Evolutionary conservation across 306 rosid genomes (phyloP).

Genomic region (Mimosa pudica): DNA sequence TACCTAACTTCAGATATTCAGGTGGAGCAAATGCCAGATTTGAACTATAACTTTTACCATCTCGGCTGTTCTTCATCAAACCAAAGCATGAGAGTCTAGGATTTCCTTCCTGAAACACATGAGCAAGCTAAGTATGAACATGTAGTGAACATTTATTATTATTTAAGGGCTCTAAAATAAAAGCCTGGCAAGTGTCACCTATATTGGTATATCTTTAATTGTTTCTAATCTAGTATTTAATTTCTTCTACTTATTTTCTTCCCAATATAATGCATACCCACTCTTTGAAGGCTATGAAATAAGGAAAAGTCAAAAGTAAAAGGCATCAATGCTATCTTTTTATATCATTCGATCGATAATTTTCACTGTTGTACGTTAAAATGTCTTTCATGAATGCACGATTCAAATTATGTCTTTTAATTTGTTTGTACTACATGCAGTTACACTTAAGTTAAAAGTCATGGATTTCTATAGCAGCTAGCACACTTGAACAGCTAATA

Average conservation of each 20-base stretch:
- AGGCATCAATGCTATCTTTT: background rate
- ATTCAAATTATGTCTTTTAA: background rate
- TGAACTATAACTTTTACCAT: conserved; percentile 96
- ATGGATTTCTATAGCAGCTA: background rate
- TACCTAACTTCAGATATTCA: conserved; percentile 88
- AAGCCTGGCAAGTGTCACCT: background rate
- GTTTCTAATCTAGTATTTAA: background rate
- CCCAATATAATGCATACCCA: background rate
- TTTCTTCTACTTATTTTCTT: background rate
- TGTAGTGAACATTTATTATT: background rate
- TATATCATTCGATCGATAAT: too few relatives aligned
- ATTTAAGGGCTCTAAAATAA: background rate
- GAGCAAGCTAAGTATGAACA: background rate
- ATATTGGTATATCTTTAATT: background rate
- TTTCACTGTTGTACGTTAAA: conserved; percentile 7
- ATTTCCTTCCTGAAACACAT: conserved; percentile 70
- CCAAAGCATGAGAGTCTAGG: conserved; percentile 98
- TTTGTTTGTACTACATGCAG: background rate
- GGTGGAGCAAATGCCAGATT: conserved; percentile 97
- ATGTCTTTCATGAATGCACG: conserved; percentile 17
- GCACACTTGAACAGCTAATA: conserved; percentile 21
- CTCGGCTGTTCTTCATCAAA: conserved; percentile 96
- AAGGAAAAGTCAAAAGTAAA: background rate
- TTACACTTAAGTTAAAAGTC: background rate
- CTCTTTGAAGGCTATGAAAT: conserved; percentile 2